Base-by-base conservation (phyloP, 495 filamentous ascomycete genomes). In the Penicillium lividum region DNA sequence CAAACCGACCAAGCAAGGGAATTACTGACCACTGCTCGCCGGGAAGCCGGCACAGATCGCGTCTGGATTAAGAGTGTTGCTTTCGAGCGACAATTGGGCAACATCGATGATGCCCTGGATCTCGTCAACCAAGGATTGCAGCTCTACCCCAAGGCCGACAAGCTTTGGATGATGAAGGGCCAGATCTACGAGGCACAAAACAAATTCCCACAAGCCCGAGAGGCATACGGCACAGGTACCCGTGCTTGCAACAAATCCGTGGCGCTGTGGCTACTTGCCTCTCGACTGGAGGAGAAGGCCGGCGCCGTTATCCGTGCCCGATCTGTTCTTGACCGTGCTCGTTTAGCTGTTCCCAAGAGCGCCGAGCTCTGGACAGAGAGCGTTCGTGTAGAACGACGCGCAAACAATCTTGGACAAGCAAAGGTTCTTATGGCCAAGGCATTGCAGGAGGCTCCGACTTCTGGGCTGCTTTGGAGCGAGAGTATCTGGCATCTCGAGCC, bases 101-200 rank as follows among this genome's bases (percentile, higher is more conserved):
- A 94, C 61, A 79, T 80, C 42, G 88, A 94, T 36, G 86, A 86
- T 0, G 90, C 93, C 0, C 79, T 99, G 4, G 86, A 96, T 61
- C 84, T 98, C 7, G 92, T 91, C 59, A 91, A 88, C 63, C 85
- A 96, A 66, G 95, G 87, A 29, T 80, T 99, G 0, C 87, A 91
- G 54, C 77, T 90, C n/a, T 98, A 94, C 73, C 93, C 95, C 10
- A 84, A 84, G 48, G 84, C 88, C 2, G 85, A 90, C 53, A 97
- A 97, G 70, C 82, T 99, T 10, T 96, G 92, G 87, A 97, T 97
- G 90, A 91, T 96, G 79, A 99, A 98, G 74, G 94, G 95, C 4
- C 94, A 99, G 63, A 91, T 98, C 59, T 99, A 98, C 81, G 89
- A 96, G 63, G 76, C 83, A 15, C 82, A 89, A 51, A 82, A 79